Base-by-base conservation (phyloP, 23 red algal genomes). In the Gracilaria caudata region DNA sequence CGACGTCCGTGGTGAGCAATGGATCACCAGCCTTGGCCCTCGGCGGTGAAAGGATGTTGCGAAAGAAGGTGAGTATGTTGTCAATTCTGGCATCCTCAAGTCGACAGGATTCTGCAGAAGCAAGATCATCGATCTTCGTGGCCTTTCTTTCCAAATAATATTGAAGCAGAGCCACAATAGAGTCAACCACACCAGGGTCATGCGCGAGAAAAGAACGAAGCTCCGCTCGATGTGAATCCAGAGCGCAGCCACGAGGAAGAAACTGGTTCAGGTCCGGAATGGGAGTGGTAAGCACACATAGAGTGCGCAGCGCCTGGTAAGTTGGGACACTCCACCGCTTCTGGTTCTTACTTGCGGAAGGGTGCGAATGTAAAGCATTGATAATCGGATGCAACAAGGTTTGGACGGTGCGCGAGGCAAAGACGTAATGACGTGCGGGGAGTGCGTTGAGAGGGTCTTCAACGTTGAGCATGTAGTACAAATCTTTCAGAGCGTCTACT, bases 121-220 rank as follows among this genome's bases (percentile, higher is more conserved):
- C 38, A 23, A 90, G 64, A 21, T 20, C 73, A 6, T 61, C 86
- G 34, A 51, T 51, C 25, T 79, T 81, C 12, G 34, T 75, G 4
- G 86, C 86, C 51, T 90, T 90, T 23, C 76, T 46, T 56, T 90
- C 73, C 58, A 90, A 24, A 57, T 90, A 90, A 56, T 90, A 90
- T 46, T 90, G 86, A 47, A 90, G 58, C 20, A 90, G 56, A 23
- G 74, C 14, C 2, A 90, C 86, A 10, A 80, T 44, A 28, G 73
- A 39, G 21, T 46, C 55, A 13, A 90, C 19, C 25, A 72, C 55
- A 32, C 4, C 30, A 55, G 55, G 51, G 58, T 79, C 72, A 17
- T 44, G 23, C 19, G 72, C 86, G 4, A 90, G 37, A 54, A 60
- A 57, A 6, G 61, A 33, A 23, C 60, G 37, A 19, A 90, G 75